Evolutionary conservation across 306 rosid species (phyloP).

Genomic region (Betula pendula): DNA sequence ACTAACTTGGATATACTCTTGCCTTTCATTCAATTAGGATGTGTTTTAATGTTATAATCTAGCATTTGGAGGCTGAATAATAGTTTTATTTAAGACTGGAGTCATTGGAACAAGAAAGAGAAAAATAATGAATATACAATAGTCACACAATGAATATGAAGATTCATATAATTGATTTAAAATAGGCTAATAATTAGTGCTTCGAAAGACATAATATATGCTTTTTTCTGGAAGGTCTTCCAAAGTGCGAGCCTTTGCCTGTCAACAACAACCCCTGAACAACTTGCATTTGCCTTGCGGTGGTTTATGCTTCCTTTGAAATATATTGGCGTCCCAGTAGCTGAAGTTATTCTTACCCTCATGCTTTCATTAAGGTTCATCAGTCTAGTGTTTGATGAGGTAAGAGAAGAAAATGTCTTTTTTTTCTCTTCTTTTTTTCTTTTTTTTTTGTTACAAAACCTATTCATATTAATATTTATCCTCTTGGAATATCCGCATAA

Average conservation of each 20-base stretch:
- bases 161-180: not conserved
- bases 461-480: not conserved
- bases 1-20: not conserved
- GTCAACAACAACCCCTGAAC: slow-evolving; percentile 90
- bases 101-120: not conserved
- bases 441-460: too few species aligned
- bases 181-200: slow-evolving; percentile 15
- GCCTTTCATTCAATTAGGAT: not conserved
- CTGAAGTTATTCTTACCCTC: slow-evolving; percentile 88
- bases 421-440: too few species aligned
- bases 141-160: not conserved
- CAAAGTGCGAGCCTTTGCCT: slow-evolving; percentile 99
- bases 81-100: not conserved
- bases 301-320: slow-evolving; percentile 92
- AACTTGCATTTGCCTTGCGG: slow-evolving; percentile 81
- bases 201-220: slow-evolving; percentile 7
- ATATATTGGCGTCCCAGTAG: slow-evolving; percentile 79
- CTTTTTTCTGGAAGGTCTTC: slow-evolving; percentile 63
- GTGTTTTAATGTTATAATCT: not conserved
- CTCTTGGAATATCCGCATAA: slow-evolving; percentile 15
- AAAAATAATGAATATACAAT: not conserved
- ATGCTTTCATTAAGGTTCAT: slow-evolving; percentile 87
- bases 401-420: too few species aligned
- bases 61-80: not conserved
- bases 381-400: slow-evolving; percentile 73